Base-by-base conservation (phyloP, 163 green algal genomes). In the Coccomyxa subellipsoidea region DNA sequence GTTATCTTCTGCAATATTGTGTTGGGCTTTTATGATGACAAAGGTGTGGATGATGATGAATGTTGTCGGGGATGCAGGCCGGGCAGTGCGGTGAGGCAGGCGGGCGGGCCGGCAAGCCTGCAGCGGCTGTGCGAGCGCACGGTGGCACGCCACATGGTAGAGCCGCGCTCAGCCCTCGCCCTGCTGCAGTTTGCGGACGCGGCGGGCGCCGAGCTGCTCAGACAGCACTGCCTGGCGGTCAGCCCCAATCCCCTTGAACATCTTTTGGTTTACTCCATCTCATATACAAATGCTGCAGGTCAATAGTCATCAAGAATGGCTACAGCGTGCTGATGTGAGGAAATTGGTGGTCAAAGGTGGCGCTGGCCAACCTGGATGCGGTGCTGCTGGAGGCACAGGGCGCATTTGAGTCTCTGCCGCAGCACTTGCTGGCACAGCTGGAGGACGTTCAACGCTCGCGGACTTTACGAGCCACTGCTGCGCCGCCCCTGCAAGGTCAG, bases 131-230 rank as follows among this genome's bases (percentile, higher is more conserved):
- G 89, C 54, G 90, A 98, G 86, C 81, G 85, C 21, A 87, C 78
- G 7, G 91, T 98, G 38, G 92, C 90, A 2, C 12, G 83, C 21
- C 39, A 90, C 31, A 78, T 95, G 80, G 93, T 96, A 34, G 91
- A 95, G 70, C 93, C 92, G 21, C 85, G 88, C 76, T 92, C 84
- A 27, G 88, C 81, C 23, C 84, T 93, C 71, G 82, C 89, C 53
- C 77, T 96, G 25, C 81, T 96, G 84, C 87, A 95, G 87, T 97
- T 93, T 78, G 93, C 94, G 32, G 94, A 97, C 69, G 85, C 91
- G 29, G 89, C 88, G 0, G 88, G 90, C 3, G 90, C 93, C 9
- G 23, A 84, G 69, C 40, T 94, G 81, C 90, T 97, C 59, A 86
- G 85, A 54, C 80, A 82, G 70, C 92, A 92, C 82, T 96, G 93